Evolutionary conservation across 192 early-diverging fungal species (phyloP).

Genomic region (Coemansia asiatica): DNA sequence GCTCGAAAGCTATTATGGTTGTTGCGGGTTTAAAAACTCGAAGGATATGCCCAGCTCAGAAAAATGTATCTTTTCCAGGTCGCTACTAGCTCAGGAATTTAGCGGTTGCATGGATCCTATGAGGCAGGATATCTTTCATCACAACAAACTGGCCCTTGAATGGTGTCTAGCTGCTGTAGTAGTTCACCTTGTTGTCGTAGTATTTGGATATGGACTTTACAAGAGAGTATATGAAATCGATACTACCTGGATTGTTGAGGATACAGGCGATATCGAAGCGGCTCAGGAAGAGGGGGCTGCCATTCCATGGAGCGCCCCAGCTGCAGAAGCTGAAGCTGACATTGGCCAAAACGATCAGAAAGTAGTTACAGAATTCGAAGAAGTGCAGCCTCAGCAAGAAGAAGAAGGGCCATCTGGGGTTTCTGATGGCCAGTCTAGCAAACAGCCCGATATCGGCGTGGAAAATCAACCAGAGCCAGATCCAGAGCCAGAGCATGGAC

Average conservation of each 20-base stretch:
- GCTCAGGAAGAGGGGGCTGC: background rate
- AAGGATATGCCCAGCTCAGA: slow-evolving; percentile 41
- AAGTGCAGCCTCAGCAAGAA: background rate
- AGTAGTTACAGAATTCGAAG: background rate
- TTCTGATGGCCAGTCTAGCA: no score
- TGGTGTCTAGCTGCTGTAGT: slow-evolving; percentile 18
- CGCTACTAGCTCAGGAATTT: no score
- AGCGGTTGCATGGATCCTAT: slow-evolving; percentile 23
- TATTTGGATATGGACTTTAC: slow-evolving; percentile 11
- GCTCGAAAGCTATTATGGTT: slow-evolving; percentile 53
- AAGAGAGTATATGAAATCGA: background rate
- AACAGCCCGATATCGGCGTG: no score
- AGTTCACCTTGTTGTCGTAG: slow-evolving; percentile 17
- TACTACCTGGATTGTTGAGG: slow-evolving; percentile 17
- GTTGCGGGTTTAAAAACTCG: slow-evolving; percentile 49
- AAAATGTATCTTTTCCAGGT: background rate
- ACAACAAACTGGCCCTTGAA: slow-evolving; percentile 5
- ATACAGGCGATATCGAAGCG: slow-evolving; percentile 6
- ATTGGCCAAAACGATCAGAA: background rate
- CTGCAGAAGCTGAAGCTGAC: background rate
- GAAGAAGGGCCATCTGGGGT: background rate
- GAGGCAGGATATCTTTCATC: slow-evolving; percentile 3
- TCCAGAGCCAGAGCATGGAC: background rate
- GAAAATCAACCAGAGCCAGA: background rate
- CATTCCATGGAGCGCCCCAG: background rate